phyloP scores from a whole-genome alignment of 1,284 basidiomycete species.

The Fistulinella cinereoalba region DNA sequence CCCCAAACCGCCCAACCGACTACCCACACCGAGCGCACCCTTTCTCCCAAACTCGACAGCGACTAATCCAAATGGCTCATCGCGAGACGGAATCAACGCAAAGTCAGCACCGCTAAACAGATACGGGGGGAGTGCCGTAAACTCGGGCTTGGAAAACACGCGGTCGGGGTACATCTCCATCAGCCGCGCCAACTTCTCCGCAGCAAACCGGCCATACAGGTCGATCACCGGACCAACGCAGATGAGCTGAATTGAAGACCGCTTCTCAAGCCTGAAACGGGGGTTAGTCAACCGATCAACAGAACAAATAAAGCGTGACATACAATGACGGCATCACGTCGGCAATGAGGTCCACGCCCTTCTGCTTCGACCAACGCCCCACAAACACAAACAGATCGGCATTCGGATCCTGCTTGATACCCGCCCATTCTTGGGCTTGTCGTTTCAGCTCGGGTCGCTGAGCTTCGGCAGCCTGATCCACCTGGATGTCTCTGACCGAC shows the following conservation, averaged over 20 bases:
- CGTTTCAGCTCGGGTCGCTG: slow-evolving; percentile 86
- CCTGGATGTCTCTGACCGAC: slow-evolving; percentile 67
- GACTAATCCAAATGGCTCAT: slow-evolving; percentile 92
- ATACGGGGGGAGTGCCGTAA: slow-evolving; percentile 89
- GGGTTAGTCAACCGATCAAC: neutral
- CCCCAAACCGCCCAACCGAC: slow-evolving; percentile 88
- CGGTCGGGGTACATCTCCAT: slow-evolving; percentile 95
- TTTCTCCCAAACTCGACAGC: slow-evolving; percentile 95
- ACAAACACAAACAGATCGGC: slow-evolving; percentile 93
- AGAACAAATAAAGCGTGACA: slow-evolving; percentile 34
- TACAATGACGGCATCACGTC: slow-evolving; percentile 87
- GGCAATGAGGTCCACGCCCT: slow-evolving; percentile 92
- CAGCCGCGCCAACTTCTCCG: slow-evolving; percentile 85
- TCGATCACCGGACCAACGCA: slow-evolving; percentile 92
- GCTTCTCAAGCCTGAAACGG: slow-evolving; percentile 70
- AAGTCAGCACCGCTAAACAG: slow-evolving; percentile 93
- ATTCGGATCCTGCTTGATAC: slow-evolving; percentile 84
- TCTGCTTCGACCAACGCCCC: slow-evolving; percentile 95
- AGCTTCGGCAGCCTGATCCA: slow-evolving; percentile 81
- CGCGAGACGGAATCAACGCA: slow-evolving; percentile 89
- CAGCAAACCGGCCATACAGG: slow-evolving; percentile 89
- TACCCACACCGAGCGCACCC: slow-evolving; percentile 91
- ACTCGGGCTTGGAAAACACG: slow-evolving; percentile 91
- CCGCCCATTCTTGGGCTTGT: slow-evolving; percentile 92
- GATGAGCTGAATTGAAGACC: slow-evolving; percentile 81